Base-by-base conservation (phyloP, 176 grass and related monocot genomes). In the Triticum monococcum region DNA sequence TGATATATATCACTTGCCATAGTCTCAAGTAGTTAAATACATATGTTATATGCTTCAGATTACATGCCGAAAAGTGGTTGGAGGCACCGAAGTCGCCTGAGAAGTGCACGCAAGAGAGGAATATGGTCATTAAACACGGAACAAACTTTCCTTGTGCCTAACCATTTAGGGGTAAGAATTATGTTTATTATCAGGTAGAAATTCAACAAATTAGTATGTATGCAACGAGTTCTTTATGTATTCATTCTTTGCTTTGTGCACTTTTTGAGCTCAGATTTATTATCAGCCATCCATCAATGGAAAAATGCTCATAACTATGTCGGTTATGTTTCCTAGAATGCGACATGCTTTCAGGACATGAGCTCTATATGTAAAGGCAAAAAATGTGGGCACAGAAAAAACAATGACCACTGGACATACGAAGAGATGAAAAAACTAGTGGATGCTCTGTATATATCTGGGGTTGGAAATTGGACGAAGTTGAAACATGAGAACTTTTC, bases 401-500 rank as follows among this genome's bases (percentile, higher is more conserved):
- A 88, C 40, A 84, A 88, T 5, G 23, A 60, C 16, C 75, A 11
- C 3, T 84, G 87, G 87, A 79, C 75, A 31, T 16, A 7, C 1
- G 1, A 79, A 52, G 87, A 88, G 69, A 81, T 88, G 74, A 57
- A 78, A 38, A 12, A 3, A 67, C 60, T 87, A 3, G 45, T 82
- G 20, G 0, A 54, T 1, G 79, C 45, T 41, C 3, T 88, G 56
- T 68, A 28, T 9, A 10, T 37, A 35, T 70, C 45, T 5, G 73
- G 73, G 0, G n/a, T 83, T 33, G 73, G 87, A 62, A 37, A 1
- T 13, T 88, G 87, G 87, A 36, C 37, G 1, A 48, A 45, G 33
- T 0, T 88, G 72, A 82, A 88, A 12, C 11, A 68, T 8, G 2
- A 68, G 8, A 68, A 33, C 14, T 68, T 68, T 68, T 32, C 28